Conservation (phyloP, 2,329 filamentous ascomycete species). For the Fonsecaea monophora region DNA sequence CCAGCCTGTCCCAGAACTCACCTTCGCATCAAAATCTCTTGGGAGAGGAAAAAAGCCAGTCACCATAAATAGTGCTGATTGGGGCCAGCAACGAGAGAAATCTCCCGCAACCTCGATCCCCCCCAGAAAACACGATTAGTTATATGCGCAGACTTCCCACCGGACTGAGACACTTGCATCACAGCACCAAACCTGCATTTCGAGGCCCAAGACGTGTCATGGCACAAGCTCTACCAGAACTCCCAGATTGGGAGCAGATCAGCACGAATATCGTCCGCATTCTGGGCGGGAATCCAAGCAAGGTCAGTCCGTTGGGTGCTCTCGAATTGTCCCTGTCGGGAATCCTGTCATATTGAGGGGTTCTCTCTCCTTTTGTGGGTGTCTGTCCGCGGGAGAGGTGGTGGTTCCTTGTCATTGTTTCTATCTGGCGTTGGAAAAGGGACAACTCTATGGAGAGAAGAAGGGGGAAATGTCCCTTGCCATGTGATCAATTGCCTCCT, state of each 20-base stretch:
- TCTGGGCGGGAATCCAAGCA: slow-evolving; percentile 87
- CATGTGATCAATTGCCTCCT: not conserved
- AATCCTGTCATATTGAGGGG: not conserved
- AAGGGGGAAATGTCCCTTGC: too few relatives aligned
- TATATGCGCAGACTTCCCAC: slow-evolving; percentile 3
- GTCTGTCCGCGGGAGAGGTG: too few relatives aligned
- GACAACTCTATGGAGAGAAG: not conserved
- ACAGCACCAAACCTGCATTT: slow-evolving; percentile 5
- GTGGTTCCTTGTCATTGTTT: too few relatives aligned
- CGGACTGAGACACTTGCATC: not conserved
- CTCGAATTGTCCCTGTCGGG: not conserved
- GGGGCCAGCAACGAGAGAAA: not conserved
- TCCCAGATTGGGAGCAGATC: slow-evolving; percentile 78
- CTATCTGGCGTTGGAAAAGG: too few relatives aligned
- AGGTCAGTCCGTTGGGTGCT: slow-evolving; percentile 55
- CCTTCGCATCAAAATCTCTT: too few relatives aligned
- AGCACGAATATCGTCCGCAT: slow-evolving; percentile 81
- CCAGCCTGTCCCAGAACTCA: too few relatives aligned
- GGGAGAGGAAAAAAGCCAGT: too few relatives aligned
- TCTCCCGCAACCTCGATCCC: not conserved
- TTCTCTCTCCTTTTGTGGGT: not conserved
- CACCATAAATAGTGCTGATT: too few relatives aligned
- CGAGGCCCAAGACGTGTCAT: slow-evolving; percentile 50
- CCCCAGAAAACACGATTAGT: not conserved
- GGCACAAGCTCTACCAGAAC: slow-evolving; percentile 66